Evolutionary conservation across 495 filamentous ascomycete species (phyloP).

Genomic region (Aspergillus funiculosus): DNA sequence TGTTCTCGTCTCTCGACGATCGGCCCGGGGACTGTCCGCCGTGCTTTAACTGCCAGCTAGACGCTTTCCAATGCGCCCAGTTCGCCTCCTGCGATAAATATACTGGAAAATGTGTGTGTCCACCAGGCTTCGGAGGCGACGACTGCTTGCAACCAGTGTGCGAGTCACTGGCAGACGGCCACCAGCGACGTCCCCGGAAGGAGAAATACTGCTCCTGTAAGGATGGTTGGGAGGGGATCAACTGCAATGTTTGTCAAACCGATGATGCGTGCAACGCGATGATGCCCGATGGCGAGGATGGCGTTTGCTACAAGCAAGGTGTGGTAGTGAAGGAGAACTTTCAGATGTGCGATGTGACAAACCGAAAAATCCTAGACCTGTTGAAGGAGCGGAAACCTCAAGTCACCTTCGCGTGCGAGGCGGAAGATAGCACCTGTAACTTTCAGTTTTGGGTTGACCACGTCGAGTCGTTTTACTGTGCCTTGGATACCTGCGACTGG

Average conservation of each 20-base stretch:
- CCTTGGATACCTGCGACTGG: conserved; percentile 73
- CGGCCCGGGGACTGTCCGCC: conserved; percentile 56
- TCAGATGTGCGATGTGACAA: conserved; percentile 97
- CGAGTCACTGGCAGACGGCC: conserved; percentile 76
- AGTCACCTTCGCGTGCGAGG: conserved; percentile 87
- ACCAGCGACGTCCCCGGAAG: conserved; percentile 63
- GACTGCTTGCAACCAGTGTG: conserved; percentile 86
- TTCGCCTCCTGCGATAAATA: conserved; percentile 78
- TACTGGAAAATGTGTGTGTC: conserved; percentile 87
- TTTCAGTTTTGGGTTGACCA: conserved; percentile 99
- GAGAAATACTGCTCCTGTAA: conserved; percentile 74
- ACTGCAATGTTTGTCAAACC: conserved; percentile 91
- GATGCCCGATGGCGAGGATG: conserved; percentile 71
- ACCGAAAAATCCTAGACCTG: conserved; percentile 81
- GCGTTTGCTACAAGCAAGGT: conserved; percentile 87
- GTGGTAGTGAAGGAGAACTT: conserved; percentile 89
- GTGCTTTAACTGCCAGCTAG: conserved; percentile 96
- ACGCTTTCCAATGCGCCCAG: conserved; percentile 83
- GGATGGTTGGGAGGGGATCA: conserved; percentile 95
- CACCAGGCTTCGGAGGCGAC: conserved; percentile 85
- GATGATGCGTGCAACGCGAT: conserved; percentile 77
- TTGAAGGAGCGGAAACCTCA: conserved; percentile 79
- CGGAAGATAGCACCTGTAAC: conserved; percentile 66
- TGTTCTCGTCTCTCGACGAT: conserved; percentile 50
- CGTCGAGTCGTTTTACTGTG: conserved; percentile 93